These are phyloP conservation scores for Zygoascus meyerae DNA, from an alignment of 1,139 yeast genomes.

Conservation along the genomic window DNA sequence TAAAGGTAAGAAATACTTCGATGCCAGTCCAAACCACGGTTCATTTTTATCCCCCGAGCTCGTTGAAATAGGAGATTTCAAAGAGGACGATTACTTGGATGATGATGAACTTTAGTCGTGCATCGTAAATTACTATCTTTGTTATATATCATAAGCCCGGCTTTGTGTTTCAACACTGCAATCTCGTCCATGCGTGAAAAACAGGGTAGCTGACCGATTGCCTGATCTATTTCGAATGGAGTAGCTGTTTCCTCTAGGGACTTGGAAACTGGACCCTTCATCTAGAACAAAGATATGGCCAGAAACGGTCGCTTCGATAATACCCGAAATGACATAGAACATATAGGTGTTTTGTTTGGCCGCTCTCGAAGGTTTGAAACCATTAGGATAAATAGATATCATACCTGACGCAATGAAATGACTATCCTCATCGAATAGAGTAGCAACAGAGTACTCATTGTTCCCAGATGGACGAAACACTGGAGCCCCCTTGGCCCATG, in stretches of 20 bases:
- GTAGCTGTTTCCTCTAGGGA: slow-evolving; percentile 73
- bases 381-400: slow-evolving; percentile 53
- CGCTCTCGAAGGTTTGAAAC: slow-evolving; percentile 54
- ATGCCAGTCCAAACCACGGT: slow-evolving; percentile 50
- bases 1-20: slow-evolving; percentile 58
- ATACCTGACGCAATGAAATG: slow-evolving; percentile 74
- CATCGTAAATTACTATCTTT: not conserved
- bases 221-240: slow-evolving; percentile 53
- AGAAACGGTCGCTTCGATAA: slow-evolving; percentile 60
- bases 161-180: slow-evolving; percentile 8
- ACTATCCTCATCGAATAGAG: slow-evolving; percentile 60
- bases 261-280: slow-evolving; percentile 72
- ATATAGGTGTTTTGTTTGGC: slow-evolving; percentile 66
- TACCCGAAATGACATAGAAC: slow-evolving; percentile 69
- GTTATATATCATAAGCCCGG: not conserved
- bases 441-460: slow-evolving; percentile 58
- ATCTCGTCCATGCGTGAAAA: slow-evolving; percentile 68
- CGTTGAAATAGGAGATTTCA: slow-evolving; percentile 37
- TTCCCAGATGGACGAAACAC: slow-evolving; percentile 42
- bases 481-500: slow-evolving; percentile 65
- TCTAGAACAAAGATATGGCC: slow-evolving; percentile 56
- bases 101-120: slow-evolving; percentile 20
- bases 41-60: slow-evolving; percentile 36
- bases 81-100: slow-evolving; percentile 23
- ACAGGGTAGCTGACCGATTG: slow-evolving; percentile 51